Base-by-base conservation (phyloP, 306 rosid species). In the Psophocarpus tetragonolobus region DNA sequence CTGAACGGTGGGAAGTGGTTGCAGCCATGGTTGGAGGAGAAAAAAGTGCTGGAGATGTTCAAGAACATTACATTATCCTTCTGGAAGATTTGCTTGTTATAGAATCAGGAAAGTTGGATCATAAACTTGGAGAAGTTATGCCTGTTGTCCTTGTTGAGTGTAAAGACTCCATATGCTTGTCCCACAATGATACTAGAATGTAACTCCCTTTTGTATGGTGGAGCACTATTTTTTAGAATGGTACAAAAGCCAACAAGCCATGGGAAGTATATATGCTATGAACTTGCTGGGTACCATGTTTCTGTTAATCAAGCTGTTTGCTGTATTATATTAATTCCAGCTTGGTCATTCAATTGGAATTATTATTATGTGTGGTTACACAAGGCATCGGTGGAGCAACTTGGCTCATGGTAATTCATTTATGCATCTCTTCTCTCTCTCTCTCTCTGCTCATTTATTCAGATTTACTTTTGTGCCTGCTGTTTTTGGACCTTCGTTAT, bases 11-110 rank as follows among this genome's bases (percentile, higher is more conserved):
- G 96, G 87, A 84, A 24, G 69, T 83, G 23, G 89, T 89, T 65
- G 96, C 97, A 7, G 81, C 92, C 77, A 81, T 87, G 85, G 68
- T 91, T 23, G 97, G 97, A 63, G 97, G 97, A 12, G 33, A 86
- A 47, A 91, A 87, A 83, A 92, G 87, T 73, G 92, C 97, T 29
- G 93, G 79, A 68, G 97, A 90, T 4, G 91, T 88, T 54, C 78
- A 77, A 30, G 66, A 90, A 85, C 97, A 87, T 74, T 90, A 92
- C 73, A 85, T 79, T 72, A 84, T 84, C 48, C 96, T 90, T 74
- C 51, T 89, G 85, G 89, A 91, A 86, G 97, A 91, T 81, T 83
- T 91, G 76, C 86, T 75, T 64, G 58, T 91, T 8, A 90, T 90
- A 53, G 97, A 92, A 48, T 87, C 97, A 48, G 96, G 92, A 36